Evolutionary conservation across 2,329 filamentous ascomycete species (phyloP).

Genomic region (Diplodia scrobiculata): DNA sequence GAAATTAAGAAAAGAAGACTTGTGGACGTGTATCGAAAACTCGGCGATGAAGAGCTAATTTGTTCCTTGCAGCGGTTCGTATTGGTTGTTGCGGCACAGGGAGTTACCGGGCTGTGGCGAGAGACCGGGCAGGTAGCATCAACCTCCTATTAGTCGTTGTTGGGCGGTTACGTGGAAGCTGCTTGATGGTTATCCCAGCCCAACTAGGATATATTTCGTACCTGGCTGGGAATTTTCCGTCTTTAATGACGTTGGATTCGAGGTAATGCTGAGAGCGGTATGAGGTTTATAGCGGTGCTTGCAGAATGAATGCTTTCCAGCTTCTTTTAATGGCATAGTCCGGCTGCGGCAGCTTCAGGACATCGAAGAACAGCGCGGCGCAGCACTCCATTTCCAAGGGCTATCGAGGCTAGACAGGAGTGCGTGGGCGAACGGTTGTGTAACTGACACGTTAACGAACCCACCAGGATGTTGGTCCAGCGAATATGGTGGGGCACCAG

Average conservation of each 20-base stretch:
- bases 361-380: background rate
- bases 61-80: background rate
- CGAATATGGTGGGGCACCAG: background rate
- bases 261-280: too few relatives aligned
- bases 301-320: too few relatives aligned
- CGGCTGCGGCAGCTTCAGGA: background rate
- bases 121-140: background rate
- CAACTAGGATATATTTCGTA: too few relatives aligned
- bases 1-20: background rate
- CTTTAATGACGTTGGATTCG: too few relatives aligned
- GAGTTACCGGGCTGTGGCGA: background rate
- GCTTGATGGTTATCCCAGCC: too few relatives aligned
- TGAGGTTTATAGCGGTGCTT: too few relatives aligned
- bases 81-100: background rate
- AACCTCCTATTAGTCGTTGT: background rate
- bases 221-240: too few relatives aligned
- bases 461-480: background rate
- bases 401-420: background rate
- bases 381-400: background rate
- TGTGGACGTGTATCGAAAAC: background rate
- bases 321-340: too few relatives aligned
- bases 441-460: background rate
- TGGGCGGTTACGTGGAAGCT: too few relatives aligned
- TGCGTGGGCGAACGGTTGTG: background rate
- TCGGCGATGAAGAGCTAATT: background rate